Conservation (phyloP, 2,329 filamentous ascomycete species). For the Phaeosphaeria sp. region DNA sequence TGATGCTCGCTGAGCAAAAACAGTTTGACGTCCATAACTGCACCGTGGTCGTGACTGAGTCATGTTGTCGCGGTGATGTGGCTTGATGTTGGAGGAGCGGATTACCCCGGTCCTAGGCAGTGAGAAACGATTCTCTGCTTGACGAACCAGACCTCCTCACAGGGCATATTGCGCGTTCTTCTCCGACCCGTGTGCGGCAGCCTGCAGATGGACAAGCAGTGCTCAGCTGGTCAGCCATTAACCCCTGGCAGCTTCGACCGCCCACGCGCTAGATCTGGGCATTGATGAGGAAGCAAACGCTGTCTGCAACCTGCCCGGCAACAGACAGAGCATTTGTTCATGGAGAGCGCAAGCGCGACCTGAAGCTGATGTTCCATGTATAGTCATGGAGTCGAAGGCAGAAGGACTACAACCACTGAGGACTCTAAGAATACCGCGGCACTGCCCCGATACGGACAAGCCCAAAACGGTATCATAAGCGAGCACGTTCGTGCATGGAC, state of each 20-base stretch:
- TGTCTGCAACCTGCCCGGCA: background rate
- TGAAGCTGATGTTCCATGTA: background rate
- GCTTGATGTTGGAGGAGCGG: background rate
- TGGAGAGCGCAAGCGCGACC: background rate
- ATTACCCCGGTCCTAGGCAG: background rate
- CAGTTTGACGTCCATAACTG: background rate
- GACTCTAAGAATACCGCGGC: constrained; percentile 9
- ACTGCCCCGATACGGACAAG: constrained; percentile 10
- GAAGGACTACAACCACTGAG: background rate
- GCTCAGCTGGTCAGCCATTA: constrained; percentile 37
- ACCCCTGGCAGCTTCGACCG: background rate
- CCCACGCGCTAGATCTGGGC: constrained; percentile 16
- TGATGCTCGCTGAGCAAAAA: background rate
- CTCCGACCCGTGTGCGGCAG: constrained; percentile 4
- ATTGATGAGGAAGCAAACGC: constrained; percentile 12
- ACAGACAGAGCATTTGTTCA: background rate
- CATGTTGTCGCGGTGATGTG: background rate
- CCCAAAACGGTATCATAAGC: constrained; percentile 8
- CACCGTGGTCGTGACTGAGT: background rate
- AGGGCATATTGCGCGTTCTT: constrained; percentile 1
- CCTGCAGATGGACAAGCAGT: constrained; percentile 13
- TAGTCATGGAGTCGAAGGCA: background rate
- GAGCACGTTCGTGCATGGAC: background rate
- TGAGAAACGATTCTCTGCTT: background rate
- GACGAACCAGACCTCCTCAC: background rate